Evolutionary conservation across 2,329 filamentous ascomycete species (phyloP).

Genomic region (Stachybotrys chartarum): DNA sequence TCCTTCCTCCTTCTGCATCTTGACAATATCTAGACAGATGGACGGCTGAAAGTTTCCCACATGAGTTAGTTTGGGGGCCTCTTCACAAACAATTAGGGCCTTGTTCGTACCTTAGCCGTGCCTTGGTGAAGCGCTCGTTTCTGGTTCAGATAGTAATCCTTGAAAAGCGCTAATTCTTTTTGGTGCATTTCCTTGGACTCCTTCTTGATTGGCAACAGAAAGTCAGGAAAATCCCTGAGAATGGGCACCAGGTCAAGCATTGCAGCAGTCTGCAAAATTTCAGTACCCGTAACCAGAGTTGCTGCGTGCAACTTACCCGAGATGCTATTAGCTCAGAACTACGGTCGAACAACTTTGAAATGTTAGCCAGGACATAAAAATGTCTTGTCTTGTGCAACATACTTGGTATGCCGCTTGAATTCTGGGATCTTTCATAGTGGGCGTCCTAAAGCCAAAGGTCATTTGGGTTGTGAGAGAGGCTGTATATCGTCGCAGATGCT

Average conservation of each 20-base stretch:
- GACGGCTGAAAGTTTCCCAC: conserved; percentile 7
- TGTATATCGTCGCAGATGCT: conserved; percentile 40
- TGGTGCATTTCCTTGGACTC: conserved; percentile 28
- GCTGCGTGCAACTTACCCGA: neutral
- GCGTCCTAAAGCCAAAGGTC: conserved; percentile 39
- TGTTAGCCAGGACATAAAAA: neutral
- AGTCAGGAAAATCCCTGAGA: conserved; percentile 15
- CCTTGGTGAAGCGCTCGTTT: conserved; percentile 6
- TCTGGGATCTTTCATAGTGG: conserved; percentile 31
- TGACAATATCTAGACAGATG: conserved; percentile 11
- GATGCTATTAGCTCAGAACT: neutral
- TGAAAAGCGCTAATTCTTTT: conserved; percentile 7
- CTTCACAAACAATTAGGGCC: no score
- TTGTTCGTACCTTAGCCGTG: conserved; percentile 6
- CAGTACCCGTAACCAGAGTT: no score
- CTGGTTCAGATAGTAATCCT: conserved; percentile 8
- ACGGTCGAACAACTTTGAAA: neutral
- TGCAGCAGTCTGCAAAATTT: conserved; percentile 20
- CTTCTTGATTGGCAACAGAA: conserved; percentile 2
- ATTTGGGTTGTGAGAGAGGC: conserved; percentile 43
- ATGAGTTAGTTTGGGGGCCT: no score
- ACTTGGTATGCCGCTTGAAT: conserved; percentile 32
- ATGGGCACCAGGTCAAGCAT: conserved; percentile 40
- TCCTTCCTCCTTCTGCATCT: conserved; percentile 5
- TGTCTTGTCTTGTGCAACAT: neutral